Evolutionary conservation across 2,329 filamentous ascomycete species (phyloP), one percentile per base, ranked within the genome.

Genomic region (Pseudogymnoascus verrucosus): DNA sequence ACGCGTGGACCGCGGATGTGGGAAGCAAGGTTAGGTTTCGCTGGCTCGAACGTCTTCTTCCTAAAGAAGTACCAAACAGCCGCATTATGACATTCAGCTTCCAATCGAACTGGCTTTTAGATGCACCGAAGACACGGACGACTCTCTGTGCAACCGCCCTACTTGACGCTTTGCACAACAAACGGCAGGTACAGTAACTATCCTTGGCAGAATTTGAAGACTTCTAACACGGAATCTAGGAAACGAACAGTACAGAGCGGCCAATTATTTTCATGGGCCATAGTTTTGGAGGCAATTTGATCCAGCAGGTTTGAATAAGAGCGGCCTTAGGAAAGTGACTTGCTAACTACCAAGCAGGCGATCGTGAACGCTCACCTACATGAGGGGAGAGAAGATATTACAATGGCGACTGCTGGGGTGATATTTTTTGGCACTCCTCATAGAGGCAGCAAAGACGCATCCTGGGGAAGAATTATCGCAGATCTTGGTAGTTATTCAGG

Each of bases 181-280:
- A 47, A 47, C 42, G 42, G 26, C 42, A 12, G 14, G 42, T 47
- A 47, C 42, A 47, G 42, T 26, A 23, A 23, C 42, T n/a, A 26
- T 23, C 42, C 42, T 47, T 47, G 11, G 42, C 19, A 47, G 19
- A 47, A 14, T 26, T 23, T 47, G 8, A 21, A 4, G 14, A 47
- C 19, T 21, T 21, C 42, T 26, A 21, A 47, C 42, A 12, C 21
- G 12, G 11, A 23, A 65, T 69, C 1, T 66, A 70, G 37, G 65
- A 65, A n/a, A 67, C 67, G n/a, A 66, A 61, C n/a, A 51, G 64
- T 11, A 65, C 64, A 21, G 65, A 66, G 37, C 66, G 69, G 54
- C 69, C 69, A 4, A 70, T 70, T 59, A 68, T 69, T 21, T 71
- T 70, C 62, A 66, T 71, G 26, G 68, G 69, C 4, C 69, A 71